Percentiles rank a stretch among this genome's conserved stretches.
Conservation (phyloP, 805 yeast genomes). For the Zygosaccharomyces siamensis region DNA sequence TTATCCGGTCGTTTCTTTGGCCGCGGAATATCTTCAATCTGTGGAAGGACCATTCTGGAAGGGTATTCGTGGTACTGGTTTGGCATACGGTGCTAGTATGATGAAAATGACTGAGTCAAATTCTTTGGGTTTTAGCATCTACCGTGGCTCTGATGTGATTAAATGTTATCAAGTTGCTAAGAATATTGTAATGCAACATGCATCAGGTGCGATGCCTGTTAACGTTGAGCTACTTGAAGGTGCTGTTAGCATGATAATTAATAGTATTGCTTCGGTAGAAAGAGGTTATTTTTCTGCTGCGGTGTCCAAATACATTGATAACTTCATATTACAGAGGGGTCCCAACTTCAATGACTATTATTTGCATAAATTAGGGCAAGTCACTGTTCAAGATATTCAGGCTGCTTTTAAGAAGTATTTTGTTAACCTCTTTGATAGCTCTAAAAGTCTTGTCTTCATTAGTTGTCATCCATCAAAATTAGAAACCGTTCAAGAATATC, state of each 20-base stretch:
- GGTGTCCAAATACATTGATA: conserved; percentile 57
- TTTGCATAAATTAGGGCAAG: conserved; percentile 47
- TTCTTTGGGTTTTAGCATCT: conserved; percentile 58
- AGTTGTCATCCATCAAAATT: conserved; percentile 68
- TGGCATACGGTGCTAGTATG: conserved; percentile 83
- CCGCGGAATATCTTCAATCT: conserved; percentile 70
- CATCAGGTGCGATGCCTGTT: conserved; percentile 48
- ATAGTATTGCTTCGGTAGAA: conserved; percentile 62
- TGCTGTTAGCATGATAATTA: conserved; percentile 71
- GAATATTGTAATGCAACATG: conserved; percentile 56
- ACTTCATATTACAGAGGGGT: conserved; percentile 64
- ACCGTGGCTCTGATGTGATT: conserved; percentile 78
- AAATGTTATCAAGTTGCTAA: conserved; percentile 59
- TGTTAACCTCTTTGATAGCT: conserved; percentile 56
- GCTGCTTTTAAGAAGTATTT: conserved; percentile 52
- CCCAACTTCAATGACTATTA: conserved; percentile 53
- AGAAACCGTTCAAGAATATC: conserved; percentile 43
- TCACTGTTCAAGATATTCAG: conserved; percentile 42
- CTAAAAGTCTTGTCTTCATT: conserved; percentile 55
- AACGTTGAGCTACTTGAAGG: conserved; percentile 62
- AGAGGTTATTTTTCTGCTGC: conserved; percentile 65
- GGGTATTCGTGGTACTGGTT: conserved; percentile 90
- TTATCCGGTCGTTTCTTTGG: conserved; percentile 62
- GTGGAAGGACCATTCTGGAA: conserved; percentile 98
- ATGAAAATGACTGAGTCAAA: conserved; percentile 60